These are phyloP conservation scores for Suillus weaverae DNA, from an alignment of 768 basidiomycete genomes.

Conservation along the genomic window DNA sequence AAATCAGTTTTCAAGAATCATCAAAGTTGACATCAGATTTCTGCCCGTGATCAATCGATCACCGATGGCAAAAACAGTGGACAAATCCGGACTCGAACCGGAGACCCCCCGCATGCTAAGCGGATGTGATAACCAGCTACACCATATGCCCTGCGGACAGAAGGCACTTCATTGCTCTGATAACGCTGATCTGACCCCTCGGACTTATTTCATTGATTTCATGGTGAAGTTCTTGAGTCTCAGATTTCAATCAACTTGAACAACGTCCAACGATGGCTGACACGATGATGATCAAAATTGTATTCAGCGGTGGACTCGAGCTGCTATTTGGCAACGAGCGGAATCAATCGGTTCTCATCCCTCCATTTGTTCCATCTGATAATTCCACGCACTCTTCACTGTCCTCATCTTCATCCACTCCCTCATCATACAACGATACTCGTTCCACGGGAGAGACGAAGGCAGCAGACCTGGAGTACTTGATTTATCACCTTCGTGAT, in stretches of 20 bases:
- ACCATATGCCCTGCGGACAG: slow-evolving; percentile 33
- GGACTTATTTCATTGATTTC: background rate
- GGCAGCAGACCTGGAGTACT: slow-evolving; percentile 65
- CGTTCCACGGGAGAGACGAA: slow-evolving; percentile 28
- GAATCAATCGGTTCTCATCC: slow-evolving; percentile 55
- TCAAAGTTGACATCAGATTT: no score
- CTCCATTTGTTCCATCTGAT: slow-evolving; percentile 41
- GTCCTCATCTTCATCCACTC: slow-evolving; percentile 6
- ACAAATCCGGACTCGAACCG: slow-evolving; percentile 43
- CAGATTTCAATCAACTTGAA: background rate
- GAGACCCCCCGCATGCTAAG: slow-evolving; percentile 43
- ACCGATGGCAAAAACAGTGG: slow-evolving; percentile 25
- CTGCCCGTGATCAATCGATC: no score
- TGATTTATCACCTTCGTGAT: slow-evolving; percentile 77
- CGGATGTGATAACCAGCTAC: slow-evolving; percentile 43
- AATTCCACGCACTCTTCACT: slow-evolving; percentile 31
- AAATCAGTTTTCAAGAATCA: no score
- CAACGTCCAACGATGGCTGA: slow-evolving; percentile 10
- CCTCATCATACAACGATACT: slow-evolving; percentile 2
- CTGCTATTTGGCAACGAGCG: slow-evolving; percentile 76
- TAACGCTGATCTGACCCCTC: background rate
- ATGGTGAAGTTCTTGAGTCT: background rate
- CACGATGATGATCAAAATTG: slow-evolving; percentile 53
- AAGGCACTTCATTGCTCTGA: background rate
- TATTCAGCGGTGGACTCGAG: slow-evolving; percentile 86